Percentiles rank a stretch among this genome's conserved stretches.
Conservation (phyloP, 1,284 basidiomycete species). For the Pseudozyma tsukubaensis region DNA sequence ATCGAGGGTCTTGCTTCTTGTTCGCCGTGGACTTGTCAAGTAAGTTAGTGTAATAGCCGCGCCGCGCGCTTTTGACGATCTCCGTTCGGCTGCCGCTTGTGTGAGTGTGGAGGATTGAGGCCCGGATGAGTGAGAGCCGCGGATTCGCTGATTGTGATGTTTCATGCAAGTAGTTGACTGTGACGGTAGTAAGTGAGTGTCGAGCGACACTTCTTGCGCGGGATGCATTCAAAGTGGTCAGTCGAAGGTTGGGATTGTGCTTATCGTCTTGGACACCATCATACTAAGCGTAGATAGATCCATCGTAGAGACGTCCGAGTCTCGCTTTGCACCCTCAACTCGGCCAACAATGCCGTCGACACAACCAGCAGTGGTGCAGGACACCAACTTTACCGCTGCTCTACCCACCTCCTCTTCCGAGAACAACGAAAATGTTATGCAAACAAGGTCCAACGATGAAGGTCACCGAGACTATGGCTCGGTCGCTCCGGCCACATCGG, state of each 20-base stretch:
- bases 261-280: too few species aligned
- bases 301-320: too few species aligned
- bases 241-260: too few species aligned
- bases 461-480: constrained; percentile 12
- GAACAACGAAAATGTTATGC: background rate
- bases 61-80: background rate
- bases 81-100: too few species aligned
- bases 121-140: constrained; percentile 1
- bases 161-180: too few species aligned
- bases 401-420: background rate
- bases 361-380: constrained; percentile 20
- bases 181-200: too few species aligned
- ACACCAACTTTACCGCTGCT: constrained; percentile 20
- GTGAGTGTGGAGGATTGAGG: background rate
- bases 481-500: background rate
- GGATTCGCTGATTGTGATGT: too few species aligned
- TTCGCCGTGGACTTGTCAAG: too few species aligned
- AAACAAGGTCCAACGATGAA: background rate
- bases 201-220: too few species aligned
- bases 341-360: background rate
- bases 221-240: too few species aligned
- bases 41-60: background rate
- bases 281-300: too few species aligned
- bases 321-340: background rate
- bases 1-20: too few species aligned